Percentiles rank a stretch among this genome's conserved stretches.
phyloP scores from a whole-genome alignment of 148 eudicot genomes.

The Diospyros kaki region DNA sequence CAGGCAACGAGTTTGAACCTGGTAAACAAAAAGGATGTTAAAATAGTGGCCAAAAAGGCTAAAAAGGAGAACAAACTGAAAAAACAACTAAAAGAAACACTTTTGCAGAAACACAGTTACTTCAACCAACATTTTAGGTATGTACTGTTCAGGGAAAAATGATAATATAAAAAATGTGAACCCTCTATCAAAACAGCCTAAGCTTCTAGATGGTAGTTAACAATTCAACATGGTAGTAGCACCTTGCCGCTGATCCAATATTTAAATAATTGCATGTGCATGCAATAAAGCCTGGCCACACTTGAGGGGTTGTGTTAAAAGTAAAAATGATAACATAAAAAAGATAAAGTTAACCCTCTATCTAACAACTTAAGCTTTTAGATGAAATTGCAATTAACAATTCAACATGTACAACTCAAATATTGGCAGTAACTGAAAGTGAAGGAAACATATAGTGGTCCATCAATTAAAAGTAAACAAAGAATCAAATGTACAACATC shows the following conservation, averaged over 20 bases:
- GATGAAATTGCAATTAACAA: not conserved
- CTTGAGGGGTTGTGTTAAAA: too few relatives aligned
- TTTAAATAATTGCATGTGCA: too few relatives aligned
- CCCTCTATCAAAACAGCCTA: too few relatives aligned
- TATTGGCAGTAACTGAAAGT: not conserved
- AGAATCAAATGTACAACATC: not conserved
- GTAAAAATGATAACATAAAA: too few relatives aligned
- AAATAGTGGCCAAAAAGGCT: not conserved
- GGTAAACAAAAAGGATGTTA: conserved; percentile 11
- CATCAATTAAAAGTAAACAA: not conserved
- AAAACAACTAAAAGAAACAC: not conserved
- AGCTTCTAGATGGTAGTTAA: too few relatives aligned
- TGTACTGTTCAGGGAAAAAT: too few relatives aligned
- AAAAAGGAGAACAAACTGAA: not conserved
- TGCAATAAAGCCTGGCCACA: too few relatives aligned
- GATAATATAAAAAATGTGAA: too few relatives aligned
- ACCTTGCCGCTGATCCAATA: too few relatives aligned
- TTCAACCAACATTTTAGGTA: not conserved
- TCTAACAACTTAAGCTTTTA: too few relatives aligned
- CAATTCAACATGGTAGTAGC: too few relatives aligned
- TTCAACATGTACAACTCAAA: not conserved
- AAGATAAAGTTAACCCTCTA: too few relatives aligned
- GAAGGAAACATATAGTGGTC: not conserved
- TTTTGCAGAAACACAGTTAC: not conserved
- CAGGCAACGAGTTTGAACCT: conserved; percentile 37